Evolutionary conservation across 768 basidiomycete genomes (phyloP).

Genomic region (Erythrobasidium yunnanense): DNA sequence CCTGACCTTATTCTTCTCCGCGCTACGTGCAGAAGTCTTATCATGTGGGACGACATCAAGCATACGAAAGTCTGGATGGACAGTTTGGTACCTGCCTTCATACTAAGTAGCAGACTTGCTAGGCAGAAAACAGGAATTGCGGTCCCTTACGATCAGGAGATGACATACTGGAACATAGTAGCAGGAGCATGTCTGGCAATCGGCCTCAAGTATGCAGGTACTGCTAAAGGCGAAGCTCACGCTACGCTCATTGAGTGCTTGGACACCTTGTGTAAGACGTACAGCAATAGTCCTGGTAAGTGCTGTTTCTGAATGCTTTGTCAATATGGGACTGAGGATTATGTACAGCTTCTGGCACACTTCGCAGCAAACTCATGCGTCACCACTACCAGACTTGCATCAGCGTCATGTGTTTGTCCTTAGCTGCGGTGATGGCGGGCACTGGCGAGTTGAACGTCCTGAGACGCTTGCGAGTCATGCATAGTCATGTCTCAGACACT

Average conservation of each 20-base stretch:
- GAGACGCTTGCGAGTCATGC: constrained; percentile 73
- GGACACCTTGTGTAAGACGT: constrained; percentile 62
- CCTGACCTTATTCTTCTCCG: constrained; percentile 77
- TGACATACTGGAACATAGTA: constrained; percentile 83
- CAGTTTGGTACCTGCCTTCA: constrained; percentile 57
- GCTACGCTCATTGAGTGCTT: constrained; percentile 67
- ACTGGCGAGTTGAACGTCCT: constrained; percentile 87
- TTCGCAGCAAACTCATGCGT: constrained; percentile 78
- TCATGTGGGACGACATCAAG: constrained; percentile 71
- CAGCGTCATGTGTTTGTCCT: constrained; percentile 70
- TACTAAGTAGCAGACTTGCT: constrained; percentile 49
- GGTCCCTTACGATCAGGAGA: constrained; percentile 52
- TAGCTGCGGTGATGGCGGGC: constrained; percentile 93
- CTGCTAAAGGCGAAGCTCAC: constrained; percentile 81
- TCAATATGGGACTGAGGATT: neutral
- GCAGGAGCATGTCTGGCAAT: constrained; percentile 85
- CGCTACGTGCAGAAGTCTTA: constrained; percentile 62
- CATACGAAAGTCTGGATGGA: constrained; percentile 48
- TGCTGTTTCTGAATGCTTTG: neutral
- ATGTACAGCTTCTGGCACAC: constrained; percentile 53
- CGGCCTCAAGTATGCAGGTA: constrained; percentile 86
- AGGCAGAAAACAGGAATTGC: constrained; percentile 48
- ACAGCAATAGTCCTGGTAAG: constrained; percentile 52
- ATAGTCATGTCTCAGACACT: constrained; percentile 62
- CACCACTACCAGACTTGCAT: constrained; percentile 76